Evolutionary conservation across 345 rosid genomes (phyloP).

Genomic region (Populus tremula): DNA sequence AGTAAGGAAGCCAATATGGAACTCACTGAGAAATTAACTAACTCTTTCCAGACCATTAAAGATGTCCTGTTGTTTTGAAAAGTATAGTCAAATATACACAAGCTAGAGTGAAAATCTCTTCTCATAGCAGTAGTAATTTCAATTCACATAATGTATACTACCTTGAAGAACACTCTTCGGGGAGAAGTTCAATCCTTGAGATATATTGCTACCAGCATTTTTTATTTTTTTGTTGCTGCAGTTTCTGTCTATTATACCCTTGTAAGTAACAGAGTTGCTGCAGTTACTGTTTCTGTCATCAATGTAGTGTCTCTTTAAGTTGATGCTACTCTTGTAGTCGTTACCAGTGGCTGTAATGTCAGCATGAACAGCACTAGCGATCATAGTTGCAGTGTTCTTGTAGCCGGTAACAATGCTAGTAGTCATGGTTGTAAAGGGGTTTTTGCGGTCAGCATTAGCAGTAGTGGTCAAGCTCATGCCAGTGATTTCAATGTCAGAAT

Average conservation of each 20-base stretch:
- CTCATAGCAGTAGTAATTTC: not conserved
- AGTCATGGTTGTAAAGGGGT: not conserved
- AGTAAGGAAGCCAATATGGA: too few species aligned
- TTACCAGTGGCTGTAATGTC: slow-evolving; percentile 4
- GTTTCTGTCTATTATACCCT: slow-evolving; percentile 12
- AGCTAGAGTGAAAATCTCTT: not conserved
- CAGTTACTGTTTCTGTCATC: slow-evolving; percentile 22
- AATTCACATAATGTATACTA: slow-evolving; percentile 6
- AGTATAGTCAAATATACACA: not conserved
- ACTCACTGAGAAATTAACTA: too few species aligned
- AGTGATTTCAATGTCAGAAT: not conserved
- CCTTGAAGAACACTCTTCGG: slow-evolving; percentile 69
- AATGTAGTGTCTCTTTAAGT: slow-evolving; percentile 4
- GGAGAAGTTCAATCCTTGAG: slow-evolving; percentile 40
- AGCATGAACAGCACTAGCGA: not conserved
- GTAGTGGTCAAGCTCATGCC: not conserved
- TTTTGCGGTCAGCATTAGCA: not conserved
- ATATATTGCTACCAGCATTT: slow-evolving; percentile 15
- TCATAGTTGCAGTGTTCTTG: not conserved
- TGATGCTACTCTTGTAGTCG: not conserved
- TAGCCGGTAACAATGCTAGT: not conserved
- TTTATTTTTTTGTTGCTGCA: slow-evolving; percentile 9
- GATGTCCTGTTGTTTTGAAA: too few species aligned
- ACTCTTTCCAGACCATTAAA: too few species aligned
- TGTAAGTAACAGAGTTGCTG: slow-evolving; percentile 9